Evolutionary conservation across 2,329 filamentous ascomycete genomes (phyloP).

Genomic region (Alternaria incomplexa): DNA sequence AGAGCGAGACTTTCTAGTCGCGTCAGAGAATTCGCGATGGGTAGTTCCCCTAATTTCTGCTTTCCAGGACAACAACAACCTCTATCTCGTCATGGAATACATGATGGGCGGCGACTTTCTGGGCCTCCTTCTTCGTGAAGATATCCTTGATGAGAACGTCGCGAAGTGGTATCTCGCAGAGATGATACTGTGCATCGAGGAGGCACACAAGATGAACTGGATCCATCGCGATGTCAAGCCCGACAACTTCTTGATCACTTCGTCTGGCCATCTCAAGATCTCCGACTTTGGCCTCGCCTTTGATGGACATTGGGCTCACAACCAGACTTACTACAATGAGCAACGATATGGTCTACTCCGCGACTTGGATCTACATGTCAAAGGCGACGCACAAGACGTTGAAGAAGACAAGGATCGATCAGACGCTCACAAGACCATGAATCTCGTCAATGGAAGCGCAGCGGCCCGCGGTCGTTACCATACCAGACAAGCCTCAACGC

Average conservation of each 20-base stretch:
- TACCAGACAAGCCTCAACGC: constrained; percentile 28
- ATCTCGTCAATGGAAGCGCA: constrained; percentile 45
- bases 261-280: constrained; percentile 89
- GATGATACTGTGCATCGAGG: constrained; percentile 94
- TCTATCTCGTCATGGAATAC: constrained; percentile 98
- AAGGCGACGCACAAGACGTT: constrained; percentile 75
- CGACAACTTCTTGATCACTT: constrained; percentile 92
- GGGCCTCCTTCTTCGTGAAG: constrained; percentile 82
- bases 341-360: constrained; percentile 80
- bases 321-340: constrained; percentile 83
- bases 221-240: constrained; percentile 97
- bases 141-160: constrained; percentile 77
- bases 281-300: constrained; percentile 97
- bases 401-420: constrained; percentile 56
- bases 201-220: constrained; percentile 84
- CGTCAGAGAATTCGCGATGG: constrained; percentile 87
- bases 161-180: constrained; percentile 90
- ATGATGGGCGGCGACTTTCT: constrained; percentile 97
- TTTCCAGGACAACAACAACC: constrained; percentile 82
- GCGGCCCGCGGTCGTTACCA: constrained; percentile 22
- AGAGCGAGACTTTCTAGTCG: constrained; percentile 89
- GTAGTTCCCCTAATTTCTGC: constrained; percentile 85
- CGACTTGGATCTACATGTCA: constrained; percentile 75
- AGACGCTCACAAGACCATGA: constrained; percentile 59
- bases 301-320: constrained; percentile 93